Conservation (phyloP, 108 stramenopile genomes). For the Schizochytrium sp. region DNA sequence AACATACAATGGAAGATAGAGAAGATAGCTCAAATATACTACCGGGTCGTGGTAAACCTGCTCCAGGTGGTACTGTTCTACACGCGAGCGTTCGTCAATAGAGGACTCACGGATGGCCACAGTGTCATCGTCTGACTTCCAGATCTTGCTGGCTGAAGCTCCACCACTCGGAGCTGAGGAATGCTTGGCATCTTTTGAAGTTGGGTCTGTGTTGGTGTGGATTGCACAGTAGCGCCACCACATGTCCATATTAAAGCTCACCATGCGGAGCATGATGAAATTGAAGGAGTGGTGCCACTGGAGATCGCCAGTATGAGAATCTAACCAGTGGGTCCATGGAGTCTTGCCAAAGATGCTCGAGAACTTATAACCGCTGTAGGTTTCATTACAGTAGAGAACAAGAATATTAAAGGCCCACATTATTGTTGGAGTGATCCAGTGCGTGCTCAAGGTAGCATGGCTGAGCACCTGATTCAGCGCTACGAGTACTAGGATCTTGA, state of each 20-base stretch:
- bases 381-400: constrained; percentile 70
- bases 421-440: constrained; percentile 55
- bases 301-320: constrained; percentile 62
- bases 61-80: background rate
- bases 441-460: constrained; percentile 65
- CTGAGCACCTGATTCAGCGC: constrained; percentile 60
- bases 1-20: constrained; percentile 76
- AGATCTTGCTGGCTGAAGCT: background rate
- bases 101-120: background rate
- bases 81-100: background rate
- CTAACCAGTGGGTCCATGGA: constrained; percentile 58
- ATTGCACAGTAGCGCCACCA: constrained; percentile 71
- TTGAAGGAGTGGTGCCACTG: constrained; percentile 71
- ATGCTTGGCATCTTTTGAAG: background rate
- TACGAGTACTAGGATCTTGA: constrained; percentile 66
- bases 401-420: constrained; percentile 67
- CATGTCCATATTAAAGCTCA: constrained; percentile 72
- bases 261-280: constrained; percentile 68
- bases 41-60: constrained; percentile 67
- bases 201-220: background rate
- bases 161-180: background rate
- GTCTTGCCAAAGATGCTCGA: constrained; percentile 52
- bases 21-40: constrained; percentile 63
- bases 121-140: background rate
- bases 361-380: constrained; percentile 64